Evolutionary conservation across 495 filamentous ascomycete genomes (phyloP), one percentile per base, ranked within the genome.

Genomic region (Monascus purpureus): DNA sequence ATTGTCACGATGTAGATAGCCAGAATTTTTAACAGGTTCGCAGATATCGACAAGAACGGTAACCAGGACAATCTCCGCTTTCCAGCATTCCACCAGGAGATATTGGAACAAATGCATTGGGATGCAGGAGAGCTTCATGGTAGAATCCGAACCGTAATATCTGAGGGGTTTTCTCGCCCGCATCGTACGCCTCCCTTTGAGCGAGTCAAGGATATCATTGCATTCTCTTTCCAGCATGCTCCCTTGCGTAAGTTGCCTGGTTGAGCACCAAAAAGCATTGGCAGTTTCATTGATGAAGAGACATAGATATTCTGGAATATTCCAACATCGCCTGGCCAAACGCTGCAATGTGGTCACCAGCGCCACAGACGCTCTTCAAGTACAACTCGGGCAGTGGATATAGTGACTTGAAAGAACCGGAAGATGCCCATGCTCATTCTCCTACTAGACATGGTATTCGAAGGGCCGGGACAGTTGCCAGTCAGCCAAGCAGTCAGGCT

Each of bases 201-300:
- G 41, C 59, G 75, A 25, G 65, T 81, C 41, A 80, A 75, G 43
- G 80, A 86, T 49, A 47, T 84, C 14, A 71, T 87, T 28, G 68
- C 67, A 4, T 86, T 93, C 49, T 76, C 83, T 5, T 93, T 92
- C 42, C 82, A 90, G 46, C 82, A 88, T 67, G 83, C 80, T 28
- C 85, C 85, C 4, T 53, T 82, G 16, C 66, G 84, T 88, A 57
- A 50, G 65, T 51, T 28, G 11, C 11, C 35, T 31, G n/a, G n/a
- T n/a, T n/a, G n/a, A n/a, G n/a, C n/a, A n/a, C n/a, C n/a, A n/a
- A n/a, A n/a, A n/a, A n/a, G n/a, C n/a, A n/a, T 31, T 12, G 2
- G 15, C n/a, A 22, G 1, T 17, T n/a, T 32, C 13, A 17, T 38
- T 45, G n/a, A 55, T 31, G 24, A 18, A n/a, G 23, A n/a, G 20